Conservation (phyloP, 768 basidiomycete species). For the Podaxis sp. region DNA sequence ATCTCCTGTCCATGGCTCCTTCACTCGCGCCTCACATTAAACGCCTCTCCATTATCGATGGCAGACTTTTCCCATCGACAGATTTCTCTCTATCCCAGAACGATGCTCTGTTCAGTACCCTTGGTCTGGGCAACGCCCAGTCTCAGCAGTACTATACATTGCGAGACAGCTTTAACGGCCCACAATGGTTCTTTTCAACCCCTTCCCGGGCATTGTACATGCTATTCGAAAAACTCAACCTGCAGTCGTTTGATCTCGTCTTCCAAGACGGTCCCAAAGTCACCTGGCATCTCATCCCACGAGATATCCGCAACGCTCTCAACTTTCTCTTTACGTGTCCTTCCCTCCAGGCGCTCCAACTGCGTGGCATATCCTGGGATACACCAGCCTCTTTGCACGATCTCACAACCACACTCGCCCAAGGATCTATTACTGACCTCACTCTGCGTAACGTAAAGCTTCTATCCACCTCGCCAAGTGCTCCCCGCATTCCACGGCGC, state of each 20-base stretch:
- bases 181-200: slow-evolving; percentile 4
- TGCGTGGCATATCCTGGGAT: background rate
- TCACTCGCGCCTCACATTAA: background rate
- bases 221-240: background rate
- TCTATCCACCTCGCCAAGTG: background rate
- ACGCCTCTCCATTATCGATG: slow-evolving; percentile 8
- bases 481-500: background rate
- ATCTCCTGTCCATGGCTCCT: background rate
- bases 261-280: slow-evolving; percentile 7
- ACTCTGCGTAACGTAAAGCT: background rate
- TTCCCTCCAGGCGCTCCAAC: background rate
- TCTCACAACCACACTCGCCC: background rate
- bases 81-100: background rate
- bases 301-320: background rate
- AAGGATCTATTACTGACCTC: background rate
- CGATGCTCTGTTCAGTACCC: background rate
- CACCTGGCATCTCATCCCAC: slow-evolving; percentile 3
- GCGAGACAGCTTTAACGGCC: slow-evolving; percentile 6
- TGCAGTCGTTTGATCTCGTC: slow-evolving; percentile 2
- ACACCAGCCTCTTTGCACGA: background rate
- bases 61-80: background rate
- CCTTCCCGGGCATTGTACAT: background rate
- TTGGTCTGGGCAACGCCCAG: background rate
- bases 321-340: background rate
- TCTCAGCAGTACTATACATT: background rate